A percentile compares a stretch with the other conserved stretches of the same genome.
Evolutionary conservation across 805 yeast genomes (phyloP).

Genomic region (Metschnikowia matae): DNA sequence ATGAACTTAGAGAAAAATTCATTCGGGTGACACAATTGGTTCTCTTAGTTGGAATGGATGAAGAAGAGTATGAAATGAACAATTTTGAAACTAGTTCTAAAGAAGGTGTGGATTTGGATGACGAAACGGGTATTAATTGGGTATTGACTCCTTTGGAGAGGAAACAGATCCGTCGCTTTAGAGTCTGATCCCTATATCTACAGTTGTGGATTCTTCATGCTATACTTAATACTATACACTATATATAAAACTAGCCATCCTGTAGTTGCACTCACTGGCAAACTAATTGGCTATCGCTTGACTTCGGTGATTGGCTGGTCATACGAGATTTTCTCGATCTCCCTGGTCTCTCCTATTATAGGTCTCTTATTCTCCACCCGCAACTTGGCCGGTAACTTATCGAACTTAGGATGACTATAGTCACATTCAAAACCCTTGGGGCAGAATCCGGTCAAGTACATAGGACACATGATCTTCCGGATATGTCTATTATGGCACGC

Average conservation of each 20-base stretch:
- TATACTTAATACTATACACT: neutral
- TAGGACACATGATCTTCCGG: slow-evolving; percentile 69
- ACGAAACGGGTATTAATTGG: slow-evolving; percentile 51
- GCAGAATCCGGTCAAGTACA: slow-evolving; percentile 86
- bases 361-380: slow-evolving; percentile 17
- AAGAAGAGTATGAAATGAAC: slow-evolving; percentile 43
- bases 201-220: neutral
- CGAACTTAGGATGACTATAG: slow-evolving; percentile 79
- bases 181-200: slow-evolving; percentile 36
- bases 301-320: slow-evolving; percentile 20
- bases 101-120: slow-evolving; percentile 24
- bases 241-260: neutral
- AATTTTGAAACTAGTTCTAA: slow-evolving; percentile 17
- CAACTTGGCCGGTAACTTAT: slow-evolving; percentile 37
- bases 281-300: slow-evolving; percentile 1
- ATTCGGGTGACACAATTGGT: slow-evolving; percentile 80
- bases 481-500: slow-evolving; percentile 78
- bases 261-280: neutral
- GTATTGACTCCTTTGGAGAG: slow-evolving; percentile 74
- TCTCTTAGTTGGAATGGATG: slow-evolving; percentile 77
- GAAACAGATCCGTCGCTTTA: slow-evolving; percentile 52
- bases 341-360: slow-evolving; percentile 19
- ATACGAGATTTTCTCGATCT: slow-evolving; percentile 19
- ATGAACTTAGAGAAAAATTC: slow-evolving; percentile 73
- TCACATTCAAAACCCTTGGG: slow-evolving; percentile 82